Evolutionary conservation across 78 protist species (phyloP).

Genomic region (Protostelium mycophagum): DNA sequence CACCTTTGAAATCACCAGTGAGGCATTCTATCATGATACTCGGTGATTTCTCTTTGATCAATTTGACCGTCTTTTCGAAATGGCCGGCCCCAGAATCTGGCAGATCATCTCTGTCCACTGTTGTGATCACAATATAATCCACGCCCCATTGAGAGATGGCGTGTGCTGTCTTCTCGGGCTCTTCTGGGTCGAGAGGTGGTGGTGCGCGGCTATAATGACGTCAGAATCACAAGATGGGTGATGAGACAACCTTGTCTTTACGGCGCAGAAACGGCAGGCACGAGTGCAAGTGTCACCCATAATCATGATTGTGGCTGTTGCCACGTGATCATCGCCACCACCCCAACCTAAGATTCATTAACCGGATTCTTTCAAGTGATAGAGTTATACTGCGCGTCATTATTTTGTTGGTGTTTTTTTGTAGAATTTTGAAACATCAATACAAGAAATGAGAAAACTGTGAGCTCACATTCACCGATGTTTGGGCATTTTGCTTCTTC

Average conservation of each 20-base stretch:
- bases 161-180: slow-evolving; percentile 74
- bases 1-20: slow-evolving; percentile 77
- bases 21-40: slow-evolving; percentile 73
- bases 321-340: slow-evolving; percentile 67
- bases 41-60: slow-evolving; percentile 48
- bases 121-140: slow-evolving; percentile 88
- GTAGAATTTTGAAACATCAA: no score
- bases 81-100: slow-evolving; percentile 82
- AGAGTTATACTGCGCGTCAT: no score
- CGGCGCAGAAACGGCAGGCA: slow-evolving; percentile 91
- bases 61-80: slow-evolving; percentile 60
- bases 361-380: no score
- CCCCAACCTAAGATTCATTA: slow-evolving; percentile 69
- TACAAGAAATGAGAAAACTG: neutral
- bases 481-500: slow-evolving; percentile 84
- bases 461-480: slow-evolving; percentile 78
- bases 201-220: slow-evolving; percentile 48
- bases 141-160: slow-evolving; percentile 78
- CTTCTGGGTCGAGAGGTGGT: slow-evolving; percentile 80
- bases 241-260: slow-evolving; percentile 59
- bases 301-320: slow-evolving; percentile 92
- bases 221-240: neutral
- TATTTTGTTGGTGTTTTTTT: no score
- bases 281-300: slow-evolving; percentile 93
- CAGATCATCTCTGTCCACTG: slow-evolving; percentile 90